Conservation (phyloP, 441 rosid species). For the Omphalea diandra region DNA sequence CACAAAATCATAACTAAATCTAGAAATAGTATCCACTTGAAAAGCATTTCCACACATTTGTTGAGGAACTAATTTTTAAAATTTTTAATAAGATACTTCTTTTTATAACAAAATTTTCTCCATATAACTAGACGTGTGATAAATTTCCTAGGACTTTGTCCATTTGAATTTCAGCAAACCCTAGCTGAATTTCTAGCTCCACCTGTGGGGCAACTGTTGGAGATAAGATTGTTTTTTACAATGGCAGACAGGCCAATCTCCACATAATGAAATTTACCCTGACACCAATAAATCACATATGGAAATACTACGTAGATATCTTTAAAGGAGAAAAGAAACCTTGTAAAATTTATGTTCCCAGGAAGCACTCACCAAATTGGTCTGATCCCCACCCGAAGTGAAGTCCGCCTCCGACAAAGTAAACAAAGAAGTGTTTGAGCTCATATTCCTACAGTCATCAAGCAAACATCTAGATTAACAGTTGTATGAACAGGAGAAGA, state of each 20-base stretch:
- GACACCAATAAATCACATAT: no score
- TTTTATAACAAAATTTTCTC: no score
- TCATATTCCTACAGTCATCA: constrained; percentile 47
- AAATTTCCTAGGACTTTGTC: no score
- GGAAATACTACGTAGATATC: no score
- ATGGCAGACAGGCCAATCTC: not conserved
- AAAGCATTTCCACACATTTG: no score
- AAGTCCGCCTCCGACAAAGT: constrained; percentile 69
- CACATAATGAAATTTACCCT: not conserved
- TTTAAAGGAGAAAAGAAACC: not conserved
- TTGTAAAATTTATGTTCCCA: constrained; percentile 13
- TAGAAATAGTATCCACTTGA: no score
- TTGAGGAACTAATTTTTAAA: no score
- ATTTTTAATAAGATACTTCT: no score
- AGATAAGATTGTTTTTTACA: no score
- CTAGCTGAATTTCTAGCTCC: not conserved
- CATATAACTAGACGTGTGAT: no score
- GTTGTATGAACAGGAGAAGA: constrained; percentile 9
- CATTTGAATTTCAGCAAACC: not conserved
- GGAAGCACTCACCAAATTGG: constrained; percentile 57
- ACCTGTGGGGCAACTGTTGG: not conserved
- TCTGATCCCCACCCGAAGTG: constrained; percentile 62
- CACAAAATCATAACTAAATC: no score
- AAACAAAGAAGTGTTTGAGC: constrained; percentile 47
- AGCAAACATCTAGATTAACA: constrained; percentile 23